A percentile compares a stretch with the other conserved stretches of the same genome.
Conservation (phyloP, 257 asterid species). For the Mitragyna speciosa region DNA sequence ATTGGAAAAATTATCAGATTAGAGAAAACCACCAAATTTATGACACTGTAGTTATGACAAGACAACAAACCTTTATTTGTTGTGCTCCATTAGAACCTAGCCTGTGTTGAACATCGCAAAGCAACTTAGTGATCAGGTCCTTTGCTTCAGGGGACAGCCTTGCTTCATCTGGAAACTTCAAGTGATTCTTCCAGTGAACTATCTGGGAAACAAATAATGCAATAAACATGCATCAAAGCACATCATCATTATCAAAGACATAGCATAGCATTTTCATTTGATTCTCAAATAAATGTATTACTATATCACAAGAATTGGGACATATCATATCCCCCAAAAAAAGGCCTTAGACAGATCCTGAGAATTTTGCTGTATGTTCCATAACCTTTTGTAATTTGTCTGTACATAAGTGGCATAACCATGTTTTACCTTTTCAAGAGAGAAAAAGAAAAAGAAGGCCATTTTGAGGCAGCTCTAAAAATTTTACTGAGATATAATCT, state of each 20-base stretch:
- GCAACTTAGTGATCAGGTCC: constrained; percentile 62
- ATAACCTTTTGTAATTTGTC: neutral
- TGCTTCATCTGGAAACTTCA: constrained; percentile 61
- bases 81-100: constrained; percentile 75
- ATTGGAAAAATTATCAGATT: neutral
- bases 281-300: neutral
- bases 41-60: constrained; percentile 3
- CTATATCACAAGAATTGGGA: neutral
- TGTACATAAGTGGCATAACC: neutral
- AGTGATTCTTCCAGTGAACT: constrained; percentile 69
- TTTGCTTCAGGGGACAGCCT: constrained; percentile 67
- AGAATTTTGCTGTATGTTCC: neutral
- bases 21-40: neutral
- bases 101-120: constrained; percentile 60
- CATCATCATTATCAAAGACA: neutral
- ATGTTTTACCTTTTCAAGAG: neutral
- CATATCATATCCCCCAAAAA: neutral
- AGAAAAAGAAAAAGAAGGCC: neutral
- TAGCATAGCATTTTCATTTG: neutral
- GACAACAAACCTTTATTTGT: constrained; percentile 59
- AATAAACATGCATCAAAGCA: constrained; percentile 4
- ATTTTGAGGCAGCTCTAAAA: neutral
- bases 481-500: neutral
- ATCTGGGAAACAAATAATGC: constrained; percentile 42
- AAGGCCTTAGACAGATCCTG: neutral